These are phyloP conservation scores for Narthecium ossifragum DNA, from an alignment of 106 monocot species.

Conservation along the genomic window DNA sequence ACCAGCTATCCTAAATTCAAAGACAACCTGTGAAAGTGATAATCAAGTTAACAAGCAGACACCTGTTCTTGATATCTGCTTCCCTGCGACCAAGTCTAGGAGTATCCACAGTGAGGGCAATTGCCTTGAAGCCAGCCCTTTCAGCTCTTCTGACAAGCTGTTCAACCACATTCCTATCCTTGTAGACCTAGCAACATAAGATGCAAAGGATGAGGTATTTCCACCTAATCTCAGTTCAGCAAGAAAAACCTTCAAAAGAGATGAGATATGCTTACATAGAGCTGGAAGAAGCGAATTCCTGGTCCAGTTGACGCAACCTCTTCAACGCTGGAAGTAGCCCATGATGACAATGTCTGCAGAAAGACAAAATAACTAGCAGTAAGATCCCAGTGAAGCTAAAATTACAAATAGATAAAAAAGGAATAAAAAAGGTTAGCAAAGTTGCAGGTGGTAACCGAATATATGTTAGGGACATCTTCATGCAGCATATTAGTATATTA, in stretches of 20 bases:
- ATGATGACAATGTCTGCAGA: conserved; percentile 61
- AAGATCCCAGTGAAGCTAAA: not conserved
- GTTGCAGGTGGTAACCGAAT: too few relatives aligned
- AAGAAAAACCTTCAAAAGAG: not conserved
- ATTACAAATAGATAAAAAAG: not conserved
- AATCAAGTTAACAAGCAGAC: not conserved
- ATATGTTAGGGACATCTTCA: too few relatives aligned
- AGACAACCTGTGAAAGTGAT: not conserved
- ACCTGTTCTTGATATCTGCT: conserved; percentile 62
- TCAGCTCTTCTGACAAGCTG: conserved; percentile 64
- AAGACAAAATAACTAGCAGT: not conserved
- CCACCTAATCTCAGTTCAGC: too few relatives aligned
- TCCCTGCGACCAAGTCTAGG: conserved; percentile 58
- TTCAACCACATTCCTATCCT: conserved; percentile 51
- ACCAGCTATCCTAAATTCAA: too few relatives aligned
- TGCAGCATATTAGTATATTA: too few relatives aligned
- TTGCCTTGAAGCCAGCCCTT: conserved; percentile 52
- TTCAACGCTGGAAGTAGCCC: conserved; percentile 83
- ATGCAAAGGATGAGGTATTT: not conserved
- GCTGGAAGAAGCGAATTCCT: conserved; percentile 93
- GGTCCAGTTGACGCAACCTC: conserved; percentile 87
- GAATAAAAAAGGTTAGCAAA: not conserved
- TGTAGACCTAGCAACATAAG: conserved; percentile 32
- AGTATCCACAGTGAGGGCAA: conserved; percentile 52
- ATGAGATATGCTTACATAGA: conserved; percentile 58